Conservation (phyloP, 108 stramenopile genomes). For the Cyclotella cryptica region DNA sequence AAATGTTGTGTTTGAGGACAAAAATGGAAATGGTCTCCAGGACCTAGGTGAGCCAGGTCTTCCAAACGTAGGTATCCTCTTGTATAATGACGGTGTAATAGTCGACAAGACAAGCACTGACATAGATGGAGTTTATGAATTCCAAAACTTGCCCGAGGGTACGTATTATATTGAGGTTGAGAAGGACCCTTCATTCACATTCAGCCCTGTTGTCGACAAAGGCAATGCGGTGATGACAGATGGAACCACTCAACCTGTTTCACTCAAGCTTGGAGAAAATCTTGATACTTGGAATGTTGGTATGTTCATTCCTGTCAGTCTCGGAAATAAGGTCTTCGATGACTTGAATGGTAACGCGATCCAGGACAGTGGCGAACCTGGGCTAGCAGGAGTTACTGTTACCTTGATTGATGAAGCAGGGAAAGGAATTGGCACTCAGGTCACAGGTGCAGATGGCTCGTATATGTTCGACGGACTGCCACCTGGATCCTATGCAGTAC, state of each 20-base stretch:
- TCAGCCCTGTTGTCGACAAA: conserved; percentile 22
- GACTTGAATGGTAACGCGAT: conserved; percentile 40
- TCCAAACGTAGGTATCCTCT: background rate
- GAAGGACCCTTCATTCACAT: conserved; percentile 19
- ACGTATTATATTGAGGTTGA: conserved; percentile 12
- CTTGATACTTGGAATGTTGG: conserved; percentile 33
- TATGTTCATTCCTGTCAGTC: conserved; percentile 22
- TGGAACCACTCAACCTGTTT: conserved; percentile 24
- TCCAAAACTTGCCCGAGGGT: conserved; percentile 15
- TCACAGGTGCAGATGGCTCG: conserved; percentile 29
- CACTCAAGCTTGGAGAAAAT: conserved; percentile 15
- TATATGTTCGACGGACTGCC: conserved; percentile 32
- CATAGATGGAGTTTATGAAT: conserved; percentile 23
- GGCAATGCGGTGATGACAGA: conserved; percentile 22
- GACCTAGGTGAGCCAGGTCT: conserved; percentile 22
- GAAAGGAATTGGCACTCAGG: conserved; percentile 16
- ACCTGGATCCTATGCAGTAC: conserved; percentile 31
- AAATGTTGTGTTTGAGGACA: conserved; percentile 27
- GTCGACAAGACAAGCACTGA: conserved; percentile 16
- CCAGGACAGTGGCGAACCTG: conserved; percentile 27
- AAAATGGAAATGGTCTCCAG: conserved; percentile 28
- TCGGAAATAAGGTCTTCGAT: conserved; percentile 38
- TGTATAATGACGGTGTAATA: conserved; percentile 17
- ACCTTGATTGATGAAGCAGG: conserved; percentile 28
- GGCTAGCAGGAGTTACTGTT: conserved; percentile 26